Base-by-base conservation (phyloP, 2,329 filamentous ascomycete species). In the Nothophoma quercina region DNA sequence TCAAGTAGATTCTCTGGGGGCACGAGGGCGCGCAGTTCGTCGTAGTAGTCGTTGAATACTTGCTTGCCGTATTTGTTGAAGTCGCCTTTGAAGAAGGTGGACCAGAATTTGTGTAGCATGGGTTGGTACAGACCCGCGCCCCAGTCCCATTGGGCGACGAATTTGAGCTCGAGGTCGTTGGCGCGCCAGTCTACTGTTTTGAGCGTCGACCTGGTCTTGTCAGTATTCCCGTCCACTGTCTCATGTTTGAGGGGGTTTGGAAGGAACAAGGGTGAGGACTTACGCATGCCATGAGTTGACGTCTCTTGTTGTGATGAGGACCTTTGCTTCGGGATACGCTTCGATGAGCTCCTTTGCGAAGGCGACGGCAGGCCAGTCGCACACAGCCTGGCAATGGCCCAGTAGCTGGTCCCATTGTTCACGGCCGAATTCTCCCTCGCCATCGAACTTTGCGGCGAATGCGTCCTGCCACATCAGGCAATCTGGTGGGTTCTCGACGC, bases 401-500 rank as follows among this genome's bases (percentile, higher is more conserved):
- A 81, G 75, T 6, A 82, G 67, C 50, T 70, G 69, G 64, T 82
- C 79, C 72, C 78, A 81, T 56, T 81, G 77, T n/a, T 68, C 60
- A 32, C 70, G 74, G 18, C 83, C 85, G 60, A 89, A 89, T 54
- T 79, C 78, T 46, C 85, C 85, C 44, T 84, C 76, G 25, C 83
- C 83, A 59, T 87, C 81, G 73, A 80, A 86, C 67, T 85, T 85
- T 59, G 85, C 85, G 15, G 78, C 77, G 48, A 90, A 80, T 22
- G 87, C 87, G 58, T 89, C 85, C 74, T 85, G 84, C 88, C 88
- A 90, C 77, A 89, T 83, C 33, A 88, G 77, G 47, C 83, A 84
- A 65, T 89, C 87, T 19, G 83, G 84, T 9, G 84, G 84, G 73
- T 88, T 89, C 75, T 89, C 86, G 55, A 88, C 84, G 53, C 83